Conservation (phyloP, 495 filamentous ascomycete genomes). For the Trichoderma orchidacearum region DNA sequence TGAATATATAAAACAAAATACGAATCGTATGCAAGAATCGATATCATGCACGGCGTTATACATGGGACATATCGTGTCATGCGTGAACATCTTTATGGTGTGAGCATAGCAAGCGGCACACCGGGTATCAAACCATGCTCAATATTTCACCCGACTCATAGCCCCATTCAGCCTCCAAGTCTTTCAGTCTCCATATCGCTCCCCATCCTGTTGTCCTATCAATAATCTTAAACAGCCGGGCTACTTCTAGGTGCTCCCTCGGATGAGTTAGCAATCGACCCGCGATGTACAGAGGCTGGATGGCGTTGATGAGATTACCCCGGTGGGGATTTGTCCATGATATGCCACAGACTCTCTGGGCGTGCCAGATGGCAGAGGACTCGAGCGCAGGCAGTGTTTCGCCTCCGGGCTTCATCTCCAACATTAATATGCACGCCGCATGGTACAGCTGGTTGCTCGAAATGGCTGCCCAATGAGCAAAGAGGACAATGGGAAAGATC, state of each 20-base stretch:
- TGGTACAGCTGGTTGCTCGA: constrained; percentile 8
- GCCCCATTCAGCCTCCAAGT: constrained; percentile 6
- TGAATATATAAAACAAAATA: neutral
- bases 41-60: no score
- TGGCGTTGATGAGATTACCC: constrained; percentile 5
- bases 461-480: constrained; percentile 5
- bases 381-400: constrained; percentile 4
- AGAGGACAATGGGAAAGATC: constrained; percentile 6
- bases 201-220: constrained; percentile 5
- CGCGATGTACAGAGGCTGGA: constrained; percentile 8
- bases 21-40: no score
- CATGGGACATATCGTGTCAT: neutral
- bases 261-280: constrained; percentile 6
- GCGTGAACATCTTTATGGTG: no score
- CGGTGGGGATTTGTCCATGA: constrained; percentile 7
- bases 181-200: constrained; percentile 6
- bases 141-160: constrained; percentile 11
- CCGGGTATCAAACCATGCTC: neutral
- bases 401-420: constrained; percentile 4
- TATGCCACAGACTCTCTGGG: constrained; percentile 5
- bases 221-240: constrained; percentile 4
- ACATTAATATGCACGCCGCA: constrained; percentile 6
- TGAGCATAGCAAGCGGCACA: no score
- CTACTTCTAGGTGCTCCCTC: constrained; percentile 5
- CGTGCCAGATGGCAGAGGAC: constrained; percentile 5